Evolutionary conservation across 345 rosid genomes (phyloP).

Genomic region (Litchi chinensis): DNA sequence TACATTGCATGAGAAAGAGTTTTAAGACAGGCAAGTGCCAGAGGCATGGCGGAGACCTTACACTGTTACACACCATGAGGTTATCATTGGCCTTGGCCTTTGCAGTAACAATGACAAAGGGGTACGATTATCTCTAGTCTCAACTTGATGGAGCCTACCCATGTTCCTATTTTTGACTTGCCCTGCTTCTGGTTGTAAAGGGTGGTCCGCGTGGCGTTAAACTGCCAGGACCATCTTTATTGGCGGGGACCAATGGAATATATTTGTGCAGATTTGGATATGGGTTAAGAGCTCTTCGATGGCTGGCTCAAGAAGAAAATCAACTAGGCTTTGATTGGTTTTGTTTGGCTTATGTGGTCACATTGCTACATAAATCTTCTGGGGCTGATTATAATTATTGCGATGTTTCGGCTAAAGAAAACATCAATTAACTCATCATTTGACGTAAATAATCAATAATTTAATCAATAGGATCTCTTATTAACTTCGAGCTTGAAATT

Average conservation of each 20-base stretch:
- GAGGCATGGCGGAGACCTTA: not conserved
- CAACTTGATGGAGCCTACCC: conserved; percentile 23
- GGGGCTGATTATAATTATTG: not conserved
- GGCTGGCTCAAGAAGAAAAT: no score
- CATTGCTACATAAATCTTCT: not conserved
- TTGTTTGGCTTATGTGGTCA: not conserved
- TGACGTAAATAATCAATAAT: no score
- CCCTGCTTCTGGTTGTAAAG: conserved; percentile 19
- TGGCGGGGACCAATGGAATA: not conserved
- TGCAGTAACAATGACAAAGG: not conserved
- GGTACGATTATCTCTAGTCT: not conserved
- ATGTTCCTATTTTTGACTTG: conserved; percentile 10
- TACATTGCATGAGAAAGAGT: conserved; percentile 9
- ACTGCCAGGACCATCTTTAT: conserved; percentile 14
- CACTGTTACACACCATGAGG: no score
- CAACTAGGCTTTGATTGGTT: not conserved
- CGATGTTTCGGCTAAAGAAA: not conserved
- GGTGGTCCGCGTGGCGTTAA: conserved; percentile 14
- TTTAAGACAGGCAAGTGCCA: not conserved
- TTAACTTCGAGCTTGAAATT: no score
- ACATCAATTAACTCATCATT: not conserved
- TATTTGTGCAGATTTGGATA: not conserved
- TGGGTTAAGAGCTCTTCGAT: no score
- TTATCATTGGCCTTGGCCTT: no score
- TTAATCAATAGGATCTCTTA: not conserved